These are phyloP conservation scores for Ustilaginoidea virens DNA, from an alignment of 2,329 filamentous ascomycete species.

Conservation along the genomic window DNA sequence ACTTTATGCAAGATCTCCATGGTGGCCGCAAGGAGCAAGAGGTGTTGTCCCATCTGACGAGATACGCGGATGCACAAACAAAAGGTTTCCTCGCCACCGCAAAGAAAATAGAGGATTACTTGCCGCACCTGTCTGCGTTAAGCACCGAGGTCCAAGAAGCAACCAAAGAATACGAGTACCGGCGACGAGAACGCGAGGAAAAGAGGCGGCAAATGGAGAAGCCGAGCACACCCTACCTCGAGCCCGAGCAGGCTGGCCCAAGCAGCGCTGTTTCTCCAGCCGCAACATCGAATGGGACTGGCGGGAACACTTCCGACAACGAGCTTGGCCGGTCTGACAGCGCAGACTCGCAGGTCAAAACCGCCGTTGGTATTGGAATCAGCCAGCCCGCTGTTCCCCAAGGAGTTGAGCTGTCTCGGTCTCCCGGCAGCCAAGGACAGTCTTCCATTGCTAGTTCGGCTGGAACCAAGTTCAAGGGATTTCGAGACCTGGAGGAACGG, in stretches of 20 bases:
- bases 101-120: conserved; percentile 72
- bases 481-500: conserved; percentile 82
- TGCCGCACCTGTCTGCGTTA: conserved; percentile 81
- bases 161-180: conserved; percentile 93
- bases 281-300: conserved; percentile 26
- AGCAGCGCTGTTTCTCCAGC: conserved; percentile 17
- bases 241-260: conserved; percentile 45
- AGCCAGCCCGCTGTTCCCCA: conserved; percentile 13
- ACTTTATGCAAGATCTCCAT: conserved; percentile 98
- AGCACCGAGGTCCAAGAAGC: conserved; percentile 80
- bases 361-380: conserved; percentile 29
- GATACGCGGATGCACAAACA: conserved; percentile 83
- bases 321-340: conserved; percentile 62
- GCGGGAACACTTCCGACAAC: conserved; percentile 41
- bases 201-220: conserved; percentile 84
- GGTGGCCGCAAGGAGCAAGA: conserved; percentile 98
- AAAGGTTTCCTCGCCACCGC: conserved; percentile 67
- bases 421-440: conserved; percentile 37
- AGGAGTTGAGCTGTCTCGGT: conserved; percentile 34
- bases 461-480: conserved; percentile 64
- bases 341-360: conserved; percentile 51
- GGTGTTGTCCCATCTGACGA: conserved; percentile 84
- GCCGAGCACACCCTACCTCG: conserved; percentile 58
- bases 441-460: conserved; percentile 33
- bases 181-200: conserved; percentile 87